Evolutionary conservation across 805 yeast genomes (phyloP).

Genomic region (Tetrapisispora taiwanensis): DNA sequence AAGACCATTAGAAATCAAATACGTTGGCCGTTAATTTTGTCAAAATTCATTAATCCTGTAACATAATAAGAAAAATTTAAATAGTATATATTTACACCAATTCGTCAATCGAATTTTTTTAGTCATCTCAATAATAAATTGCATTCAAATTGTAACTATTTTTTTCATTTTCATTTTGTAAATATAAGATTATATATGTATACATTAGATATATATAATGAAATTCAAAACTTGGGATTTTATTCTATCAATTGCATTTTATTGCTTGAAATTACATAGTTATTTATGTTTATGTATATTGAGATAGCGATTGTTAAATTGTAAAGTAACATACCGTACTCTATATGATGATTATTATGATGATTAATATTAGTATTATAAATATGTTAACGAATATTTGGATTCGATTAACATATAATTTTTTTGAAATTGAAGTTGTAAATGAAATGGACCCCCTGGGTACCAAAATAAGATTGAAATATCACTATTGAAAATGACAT

Average conservation of each 20-base stretch:
- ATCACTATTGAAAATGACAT: neutral
- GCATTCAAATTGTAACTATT: neutral
- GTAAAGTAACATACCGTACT: neutral
- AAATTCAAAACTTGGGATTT: neutral
- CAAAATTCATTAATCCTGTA: neutral
- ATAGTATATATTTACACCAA: neutral
- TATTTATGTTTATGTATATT: neutral
- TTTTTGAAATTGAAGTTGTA: neutral
- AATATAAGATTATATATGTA: too few species aligned
- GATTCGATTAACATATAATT: too few species aligned
- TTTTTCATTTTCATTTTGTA: neutral
- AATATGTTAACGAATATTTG: constrained; percentile 8
- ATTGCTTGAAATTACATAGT: neutral
- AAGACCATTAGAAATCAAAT: constrained; percentile 61
- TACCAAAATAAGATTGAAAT: neutral
- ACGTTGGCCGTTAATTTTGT: constrained; percentile 31
- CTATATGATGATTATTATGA: neutral
- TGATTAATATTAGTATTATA: neutral
- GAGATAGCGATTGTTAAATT: neutral
- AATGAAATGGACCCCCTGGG: neutral
- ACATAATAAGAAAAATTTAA: neutral
- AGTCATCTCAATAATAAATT: neutral
- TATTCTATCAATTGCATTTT: constrained; percentile 1
- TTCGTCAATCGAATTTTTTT: neutral
- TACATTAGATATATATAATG: too few species aligned